These are phyloP conservation scores for Cercospora sojina DNA, from an alignment of 2,329 filamentous ascomycete genomes.

Conservation along the genomic window DNA sequence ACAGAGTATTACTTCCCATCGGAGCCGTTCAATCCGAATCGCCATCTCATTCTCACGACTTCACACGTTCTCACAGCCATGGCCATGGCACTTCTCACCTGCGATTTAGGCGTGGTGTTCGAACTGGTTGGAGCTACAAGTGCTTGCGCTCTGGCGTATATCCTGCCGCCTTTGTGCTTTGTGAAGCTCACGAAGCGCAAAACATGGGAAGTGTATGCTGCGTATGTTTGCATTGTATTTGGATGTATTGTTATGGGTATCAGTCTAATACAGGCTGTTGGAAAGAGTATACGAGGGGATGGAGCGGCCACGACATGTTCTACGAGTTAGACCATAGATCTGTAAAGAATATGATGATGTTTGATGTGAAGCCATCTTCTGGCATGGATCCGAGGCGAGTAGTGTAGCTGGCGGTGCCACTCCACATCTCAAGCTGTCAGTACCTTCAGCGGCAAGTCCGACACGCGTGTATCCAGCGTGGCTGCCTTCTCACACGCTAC, in stretches of 20 bases:
- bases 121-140: constrained; percentile 95
- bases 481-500: background rate
- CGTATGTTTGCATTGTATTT: constrained; percentile 71
- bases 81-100: constrained; percentile 76
- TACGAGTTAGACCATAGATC: constrained; percentile 15
- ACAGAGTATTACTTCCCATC: constrained; percentile 74
- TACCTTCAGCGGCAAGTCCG: background rate
- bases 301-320: constrained; percentile 25
- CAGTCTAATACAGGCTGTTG: constrained; percentile 69
- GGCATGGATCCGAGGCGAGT: background rate
- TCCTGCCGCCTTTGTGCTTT: constrained; percentile 90
- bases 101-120: constrained; percentile 90
- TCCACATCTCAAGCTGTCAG: background rate
- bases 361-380: background rate
- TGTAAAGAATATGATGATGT: constrained; percentile 1
- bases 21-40: constrained; percentile 75
- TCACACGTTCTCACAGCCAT: constrained; percentile 76
- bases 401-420: background rate
- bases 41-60: constrained; percentile 85
- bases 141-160: constrained; percentile 91
- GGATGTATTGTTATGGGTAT: constrained; percentile 78
- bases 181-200: constrained; percentile 81
- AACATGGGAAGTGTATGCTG: constrained; percentile 56
- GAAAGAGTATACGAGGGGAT: constrained; percentile 57
- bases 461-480: background rate